phyloP scores from a whole-genome alignment of 2,329 filamentous ascomycete species.

The Cyphellophora europaea region DNA sequence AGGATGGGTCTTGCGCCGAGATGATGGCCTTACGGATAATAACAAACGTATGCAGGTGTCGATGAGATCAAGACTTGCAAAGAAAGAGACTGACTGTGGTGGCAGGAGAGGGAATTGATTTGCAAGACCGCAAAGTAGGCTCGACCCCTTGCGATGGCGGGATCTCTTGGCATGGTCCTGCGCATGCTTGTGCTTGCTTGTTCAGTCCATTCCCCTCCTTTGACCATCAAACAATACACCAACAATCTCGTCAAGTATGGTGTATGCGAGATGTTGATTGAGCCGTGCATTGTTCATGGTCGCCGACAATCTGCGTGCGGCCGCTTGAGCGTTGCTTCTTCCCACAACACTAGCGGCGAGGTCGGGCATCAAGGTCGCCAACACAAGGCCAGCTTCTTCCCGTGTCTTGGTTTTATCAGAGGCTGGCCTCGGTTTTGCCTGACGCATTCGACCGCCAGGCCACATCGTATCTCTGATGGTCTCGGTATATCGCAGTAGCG shows the following conservation, averaged over 20 bases:
- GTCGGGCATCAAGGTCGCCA: constrained; percentile 84
- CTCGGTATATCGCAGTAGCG: constrained; percentile 64
- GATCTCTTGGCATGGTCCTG: no score
- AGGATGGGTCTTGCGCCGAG: no score
- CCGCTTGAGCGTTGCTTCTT: constrained; percentile 79
- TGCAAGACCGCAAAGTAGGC: no score
- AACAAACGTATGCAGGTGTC: no score
- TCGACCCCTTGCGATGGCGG: no score
- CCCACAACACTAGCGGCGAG: constrained; percentile 89
- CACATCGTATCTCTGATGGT: constrained; percentile 70
- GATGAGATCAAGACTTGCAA: no score
- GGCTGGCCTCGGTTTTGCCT: constrained; percentile 48
- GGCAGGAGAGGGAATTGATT: no score
- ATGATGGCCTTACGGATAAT: no score
- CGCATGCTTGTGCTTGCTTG: no score
- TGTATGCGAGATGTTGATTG: constrained; percentile 66
- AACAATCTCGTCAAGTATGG: constrained; percentile 61
- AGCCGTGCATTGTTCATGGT: constrained; percentile 83
- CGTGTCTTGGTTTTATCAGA: constrained; percentile 71
- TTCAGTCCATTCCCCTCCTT: background rate
- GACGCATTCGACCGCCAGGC: constrained; percentile 48
- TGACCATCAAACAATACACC: constrained; percentile 49
- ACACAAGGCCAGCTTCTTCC: constrained; percentile 78
- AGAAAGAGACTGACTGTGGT: no score
- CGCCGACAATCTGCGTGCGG: constrained; percentile 79